These are phyloP conservation scores for Fagopyrum tataricum DNA, from an alignment of 148 eudicot genomes.

Conservation along the genomic window DNA sequence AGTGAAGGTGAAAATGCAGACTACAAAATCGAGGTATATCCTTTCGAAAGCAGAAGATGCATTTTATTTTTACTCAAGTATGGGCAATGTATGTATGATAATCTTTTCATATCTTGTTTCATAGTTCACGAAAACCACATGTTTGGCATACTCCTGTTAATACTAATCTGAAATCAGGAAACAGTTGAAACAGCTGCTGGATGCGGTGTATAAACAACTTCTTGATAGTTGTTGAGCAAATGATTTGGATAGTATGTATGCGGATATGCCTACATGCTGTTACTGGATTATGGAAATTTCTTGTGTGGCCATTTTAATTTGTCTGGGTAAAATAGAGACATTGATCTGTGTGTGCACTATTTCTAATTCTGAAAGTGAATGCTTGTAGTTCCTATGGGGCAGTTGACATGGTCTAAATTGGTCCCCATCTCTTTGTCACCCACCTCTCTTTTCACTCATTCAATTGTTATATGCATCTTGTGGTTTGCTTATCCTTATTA, in stretches of 20 bases:
- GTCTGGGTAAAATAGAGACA: background rate
- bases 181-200: no score
- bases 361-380: background rate
- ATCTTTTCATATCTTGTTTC: background rate
- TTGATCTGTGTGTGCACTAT: background rate
- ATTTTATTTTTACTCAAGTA: background rate
- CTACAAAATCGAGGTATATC: constrained; percentile 63
- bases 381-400: no score
- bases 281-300: background rate
- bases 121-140: background rate
- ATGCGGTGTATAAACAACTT: constrained; percentile 5
- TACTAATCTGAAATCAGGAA: constrained; percentile 1
- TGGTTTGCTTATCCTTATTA: background rate
- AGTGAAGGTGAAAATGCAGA: constrained; percentile 56
- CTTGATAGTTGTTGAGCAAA: constrained; percentile 8
- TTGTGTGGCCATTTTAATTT: background rate
- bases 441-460: background rate
- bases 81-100: background rate
- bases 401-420: no score
- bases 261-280: no score
- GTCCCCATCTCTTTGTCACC: background rate
- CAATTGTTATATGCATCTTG: background rate
- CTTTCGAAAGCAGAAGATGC: background rate
- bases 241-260: background rate
- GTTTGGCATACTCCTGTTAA: background rate